Base-by-base conservation (phyloP, 176 grass and related monocot species). In the Cymbopogon citratus region DNA sequence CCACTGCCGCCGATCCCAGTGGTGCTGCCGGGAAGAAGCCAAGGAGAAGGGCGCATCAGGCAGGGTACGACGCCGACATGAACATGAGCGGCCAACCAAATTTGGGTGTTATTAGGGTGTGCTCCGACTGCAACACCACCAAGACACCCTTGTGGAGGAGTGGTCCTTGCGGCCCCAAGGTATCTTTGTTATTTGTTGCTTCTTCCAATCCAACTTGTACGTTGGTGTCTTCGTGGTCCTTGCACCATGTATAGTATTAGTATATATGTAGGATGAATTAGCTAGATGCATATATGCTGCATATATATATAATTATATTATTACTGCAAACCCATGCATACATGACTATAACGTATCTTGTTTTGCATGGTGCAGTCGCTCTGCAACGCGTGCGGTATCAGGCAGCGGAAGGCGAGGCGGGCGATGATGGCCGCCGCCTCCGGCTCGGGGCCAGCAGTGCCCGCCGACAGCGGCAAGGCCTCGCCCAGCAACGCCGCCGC, bases 131-230 rank as follows among this genome's bases (percentile, higher is more conserved):
- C 82, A 93, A 91, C 85, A 99, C 97, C 9, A 99, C 97, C 27
- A 96, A 99, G 83, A 99, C 97, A 7, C 97, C 97, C 63, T 59
- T 99, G 75, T 99, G 97, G 97, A 91, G 97, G 86, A 99, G 89
- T 78, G 97, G 97, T 75, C 97, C 97, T 59, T 83, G 91, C 74
- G 97, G 97, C 85, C 97, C 97, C 59, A 99, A 99, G 93, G 97
- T 96, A 87, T 66, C 7, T 19, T 25, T 44, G 7, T 54, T 66
- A n/a, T n/a, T n/a, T 56, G 6, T 41, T 71, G 43, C 14, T 25
- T 66, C 25, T 51, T 67, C 12, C 21, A 79, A 7, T 71, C 46
- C 19, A 79, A 51, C 6, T 76, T 38, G 49, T 68, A 12, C 48
- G 1, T 51, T 51, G 48, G 48, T 34, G 11, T 19, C 40, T 40